Percentiles rank a stretch among this genome's conserved stretches.
Evolutionary conservation across 129 eudicot genomes (phyloP).

Genomic region (Helichrysum umbraculigerum): DNA sequence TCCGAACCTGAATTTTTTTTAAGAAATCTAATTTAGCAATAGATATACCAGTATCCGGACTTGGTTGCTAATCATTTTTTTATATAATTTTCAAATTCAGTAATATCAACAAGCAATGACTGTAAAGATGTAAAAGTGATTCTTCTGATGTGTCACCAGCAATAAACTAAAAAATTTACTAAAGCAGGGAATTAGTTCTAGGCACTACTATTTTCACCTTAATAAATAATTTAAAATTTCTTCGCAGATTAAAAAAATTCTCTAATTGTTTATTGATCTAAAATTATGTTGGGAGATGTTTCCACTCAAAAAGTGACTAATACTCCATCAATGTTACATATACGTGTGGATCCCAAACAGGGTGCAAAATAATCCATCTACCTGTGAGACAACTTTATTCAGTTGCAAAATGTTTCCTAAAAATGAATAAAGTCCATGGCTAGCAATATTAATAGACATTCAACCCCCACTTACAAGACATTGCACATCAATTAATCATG

Average conservation of each 20-base stretch:
- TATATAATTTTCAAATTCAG: background rate
- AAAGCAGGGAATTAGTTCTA: background rate
- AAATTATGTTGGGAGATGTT: background rate
- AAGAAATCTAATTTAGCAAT: conserved; percentile 3
- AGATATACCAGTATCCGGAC: no score
- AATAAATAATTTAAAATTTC: background rate
- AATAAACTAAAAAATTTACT: background rate
- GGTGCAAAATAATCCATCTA: background rate
- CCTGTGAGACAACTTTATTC: background rate
- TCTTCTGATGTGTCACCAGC: conserved; percentile 4
- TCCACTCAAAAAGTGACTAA: background rate
- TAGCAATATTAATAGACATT: background rate
- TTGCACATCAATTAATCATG: conserved; percentile 11
- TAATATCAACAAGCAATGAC: conserved; percentile 3
- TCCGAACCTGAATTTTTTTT: conserved; percentile 59
- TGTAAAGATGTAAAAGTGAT: background rate
- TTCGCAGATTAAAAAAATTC: background rate
- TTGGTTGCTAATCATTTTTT: no score
- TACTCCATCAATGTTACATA: background rate
- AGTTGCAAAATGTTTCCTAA: conserved; percentile 1
- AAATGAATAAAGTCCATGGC: background rate
- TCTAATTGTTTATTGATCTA: background rate
- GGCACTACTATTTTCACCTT: background rate
- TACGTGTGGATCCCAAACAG: background rate
- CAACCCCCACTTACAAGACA: background rate